Percentiles rank a stretch among this genome's conserved stretches.
Evolutionary conservation across 2,329 filamentous ascomycete species (phyloP).

Genomic region (Apiospora hydei): DNA sequence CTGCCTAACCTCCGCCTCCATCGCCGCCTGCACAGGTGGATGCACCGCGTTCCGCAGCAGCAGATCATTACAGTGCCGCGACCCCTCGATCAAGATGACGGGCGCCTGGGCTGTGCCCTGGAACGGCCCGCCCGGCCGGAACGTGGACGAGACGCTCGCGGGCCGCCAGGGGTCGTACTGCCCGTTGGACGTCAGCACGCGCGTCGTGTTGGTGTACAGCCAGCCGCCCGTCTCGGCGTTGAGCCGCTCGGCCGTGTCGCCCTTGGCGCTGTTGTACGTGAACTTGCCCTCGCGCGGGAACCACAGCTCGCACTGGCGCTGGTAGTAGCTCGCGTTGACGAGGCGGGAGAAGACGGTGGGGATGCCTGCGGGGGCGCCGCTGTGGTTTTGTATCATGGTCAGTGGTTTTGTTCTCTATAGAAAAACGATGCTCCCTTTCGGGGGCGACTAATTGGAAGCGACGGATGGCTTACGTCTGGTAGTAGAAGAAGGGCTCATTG

Average conservation of each 20-base stretch:
- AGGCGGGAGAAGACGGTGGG: constrained; percentile 61
- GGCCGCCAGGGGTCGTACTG: constrained; percentile 67
- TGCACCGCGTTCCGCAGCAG: constrained; percentile 56
- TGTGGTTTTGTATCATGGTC: constrained; percentile 31
- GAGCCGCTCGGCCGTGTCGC: constrained; percentile 54
- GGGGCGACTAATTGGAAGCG: background rate
- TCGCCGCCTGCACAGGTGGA: constrained; percentile 51
- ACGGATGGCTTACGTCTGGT: constrained; percentile 53
- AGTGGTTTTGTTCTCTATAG: background rate
- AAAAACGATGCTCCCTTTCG: background rate
- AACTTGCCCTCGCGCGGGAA: constrained; percentile 58
- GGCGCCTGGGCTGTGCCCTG: constrained; percentile 54
- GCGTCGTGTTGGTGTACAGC: constrained; percentile 56
- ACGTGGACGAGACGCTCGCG: constrained; percentile 58
- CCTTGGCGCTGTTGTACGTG: constrained; percentile 54
- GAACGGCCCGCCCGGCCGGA: constrained; percentile 62
- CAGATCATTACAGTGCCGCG: constrained; percentile 64
- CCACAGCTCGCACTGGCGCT: constrained; percentile 60
- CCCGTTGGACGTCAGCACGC: constrained; percentile 65
- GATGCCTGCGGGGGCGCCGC: constrained; percentile 53
- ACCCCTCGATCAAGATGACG: constrained; percentile 59
- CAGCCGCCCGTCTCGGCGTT: constrained; percentile 66
- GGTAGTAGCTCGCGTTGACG: constrained; percentile 58
- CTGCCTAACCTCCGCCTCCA: constrained; percentile 55
- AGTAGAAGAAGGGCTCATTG: constrained; percentile 68